Evolutionary conservation across 2,329 filamentous ascomycete species (phyloP), one percentile per base, ranked within the genome.

Genomic region (Penicillium palitans): DNA sequence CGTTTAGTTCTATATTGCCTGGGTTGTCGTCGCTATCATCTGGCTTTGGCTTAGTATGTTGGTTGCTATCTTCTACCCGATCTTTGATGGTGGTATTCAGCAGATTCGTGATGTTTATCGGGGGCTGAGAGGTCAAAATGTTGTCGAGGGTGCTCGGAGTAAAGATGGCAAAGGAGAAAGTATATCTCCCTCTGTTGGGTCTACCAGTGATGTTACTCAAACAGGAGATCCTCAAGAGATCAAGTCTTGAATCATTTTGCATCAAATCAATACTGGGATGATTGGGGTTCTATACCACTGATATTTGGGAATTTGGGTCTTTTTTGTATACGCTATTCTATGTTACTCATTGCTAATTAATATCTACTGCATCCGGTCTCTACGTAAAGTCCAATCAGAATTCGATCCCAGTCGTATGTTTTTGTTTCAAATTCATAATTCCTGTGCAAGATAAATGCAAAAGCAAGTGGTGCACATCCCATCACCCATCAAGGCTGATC

Each of bases 71-170:
- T 33, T 33, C 31, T 33, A 33, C 5, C 31, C 31, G 12, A 33
- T 33, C 12, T 33, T 33, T 33, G 31, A 33, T 15, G 31, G 31
- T 33, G 31, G 31, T 15, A 33, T 33, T 15, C 31, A 33, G 31
- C 31, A 33, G 12, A 33, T 33, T 13, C 12, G 31, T 13, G 31
- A 33, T 15, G 31, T 33, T 33, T 33, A 33, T 33, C 31, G 31
- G 12, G 31, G 12, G 12, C 31, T 33, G 31, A 33, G 31, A 15
- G 31, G 31, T 13, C 31, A 33, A 15, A 33, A 33, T 13, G 31
- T 15, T 33, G 31, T 33, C 31, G 31, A 33, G 12, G 31, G 31
- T 74, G 4, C n/a, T 29, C 29, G 8, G 9, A 41, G 27, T 19
- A 25, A 40, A 8, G 51, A 55, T 31, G 21, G 17, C 19, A 47